Conservation (phyloP, 495 filamentous ascomycete genomes). For the Trichoderma parareesei region DNA sequence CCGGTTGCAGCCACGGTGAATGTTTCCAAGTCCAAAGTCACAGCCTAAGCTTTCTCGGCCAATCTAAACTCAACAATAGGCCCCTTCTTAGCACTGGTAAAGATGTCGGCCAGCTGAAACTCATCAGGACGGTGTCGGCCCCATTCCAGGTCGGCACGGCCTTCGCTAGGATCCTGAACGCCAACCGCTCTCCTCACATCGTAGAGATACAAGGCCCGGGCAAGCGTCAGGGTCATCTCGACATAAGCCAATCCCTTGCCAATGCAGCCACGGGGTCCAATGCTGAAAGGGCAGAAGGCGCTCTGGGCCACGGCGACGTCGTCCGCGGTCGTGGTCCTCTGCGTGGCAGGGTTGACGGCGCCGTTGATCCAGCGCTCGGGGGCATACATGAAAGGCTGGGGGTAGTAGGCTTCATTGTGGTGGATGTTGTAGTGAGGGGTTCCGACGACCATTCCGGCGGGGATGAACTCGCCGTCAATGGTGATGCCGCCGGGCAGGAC, state of each 20-base stretch:
- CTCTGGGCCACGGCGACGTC: constrained; percentile 36
- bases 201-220: constrained; percentile 39
- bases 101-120: constrained; percentile 50
- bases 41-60: not conserved
- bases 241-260: constrained; percentile 51
- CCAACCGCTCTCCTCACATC: constrained; percentile 37
- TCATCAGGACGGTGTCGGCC: constrained; percentile 39
- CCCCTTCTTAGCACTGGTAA: constrained; percentile 51
- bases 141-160: constrained; percentile 30
- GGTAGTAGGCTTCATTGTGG: constrained; percentile 46
- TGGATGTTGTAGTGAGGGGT: constrained; percentile 49
- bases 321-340: constrained; percentile 21
- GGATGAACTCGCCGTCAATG: constrained; percentile 47
- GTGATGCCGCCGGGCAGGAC: constrained; percentile 53
- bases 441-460: constrained; percentile 45
- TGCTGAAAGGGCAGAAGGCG: constrained; percentile 50
- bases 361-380: constrained; percentile 50
- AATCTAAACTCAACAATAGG: constrained; percentile 47
- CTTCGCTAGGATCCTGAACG: constrained; percentile 35
- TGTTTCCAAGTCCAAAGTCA: too few species aligned
- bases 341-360: constrained; percentile 16
- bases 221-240: constrained; percentile 42
- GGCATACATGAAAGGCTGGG: constrained; percentile 40
- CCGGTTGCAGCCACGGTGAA: too few species aligned
- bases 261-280: constrained; percentile 50